Percentiles rank a stretch among this genome's conserved stretches.
Evolutionary conservation across 2,329 filamentous ascomycete species (phyloP).

Genomic region (Penicillium sp.): DNA sequence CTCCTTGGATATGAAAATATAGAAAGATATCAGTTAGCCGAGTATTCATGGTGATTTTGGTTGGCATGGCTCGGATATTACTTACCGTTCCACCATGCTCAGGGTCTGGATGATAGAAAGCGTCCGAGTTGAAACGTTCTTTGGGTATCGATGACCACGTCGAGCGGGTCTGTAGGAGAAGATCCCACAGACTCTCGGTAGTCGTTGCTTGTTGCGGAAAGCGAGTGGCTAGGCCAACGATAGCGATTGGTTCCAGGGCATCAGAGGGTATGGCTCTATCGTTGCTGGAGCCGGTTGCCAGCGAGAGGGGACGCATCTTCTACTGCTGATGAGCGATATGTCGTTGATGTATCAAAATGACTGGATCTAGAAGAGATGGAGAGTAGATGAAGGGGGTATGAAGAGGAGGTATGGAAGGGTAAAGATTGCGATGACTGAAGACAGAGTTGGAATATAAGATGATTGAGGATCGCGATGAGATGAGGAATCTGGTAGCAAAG

Average conservation of each 20-base stretch:
- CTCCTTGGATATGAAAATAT: constrained; percentile 23
- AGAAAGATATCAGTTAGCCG: neutral
- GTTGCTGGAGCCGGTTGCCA: neutral
- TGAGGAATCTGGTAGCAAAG: neutral
- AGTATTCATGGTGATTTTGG: neutral
- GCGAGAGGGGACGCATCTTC: constrained; percentile 11
- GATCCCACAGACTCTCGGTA: constrained; percentile 34
- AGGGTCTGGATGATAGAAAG: constrained; percentile 40
- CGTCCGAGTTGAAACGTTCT: constrained; percentile 36
- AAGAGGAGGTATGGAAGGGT: neutral
- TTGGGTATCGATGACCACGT: constrained; percentile 36
- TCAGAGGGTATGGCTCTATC: constrained; percentile 6
- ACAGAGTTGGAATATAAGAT: neutral
- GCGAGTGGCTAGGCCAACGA: constrained; percentile 36
- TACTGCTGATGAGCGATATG: neutral
- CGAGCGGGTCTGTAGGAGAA: constrained; percentile 31
- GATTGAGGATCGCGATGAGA: neutral
- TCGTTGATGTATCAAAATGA: neutral
- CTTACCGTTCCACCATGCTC: constrained; percentile 35
- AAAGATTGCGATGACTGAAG: no score
- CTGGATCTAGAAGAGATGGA: neutral
- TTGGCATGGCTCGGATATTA: neutral
- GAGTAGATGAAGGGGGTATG: neutral
- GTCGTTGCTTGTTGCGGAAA: constrained; percentile 35
- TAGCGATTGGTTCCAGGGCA: constrained; percentile 29